Evolutionary conservation across 257 asterid genomes (phyloP), one percentile per base, ranked within the genome.

Genomic region (Avicennia marina): DNA sequence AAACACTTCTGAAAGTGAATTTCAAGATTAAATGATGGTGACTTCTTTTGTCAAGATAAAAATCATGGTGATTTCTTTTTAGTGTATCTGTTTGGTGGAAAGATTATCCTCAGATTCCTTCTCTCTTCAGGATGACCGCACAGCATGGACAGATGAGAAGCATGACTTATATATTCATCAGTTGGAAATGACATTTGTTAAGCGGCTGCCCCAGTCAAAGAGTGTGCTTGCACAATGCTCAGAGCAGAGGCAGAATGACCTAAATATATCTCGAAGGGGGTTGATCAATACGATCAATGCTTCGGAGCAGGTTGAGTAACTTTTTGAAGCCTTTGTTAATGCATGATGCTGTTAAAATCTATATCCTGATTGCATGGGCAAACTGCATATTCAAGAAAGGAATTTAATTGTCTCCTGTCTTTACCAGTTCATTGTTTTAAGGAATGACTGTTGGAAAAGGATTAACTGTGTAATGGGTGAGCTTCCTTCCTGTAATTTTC

Each of bases 101-200:
- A 16, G 34, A 32, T 21, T 52, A 8, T 43, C 49, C 41, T 72
- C n/a, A 17, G 31, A 36, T 36, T 49, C 51, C 18, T 48, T 52
- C 31, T 13, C 53, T 55, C 57, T 46, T 46, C 86, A 88, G 95
- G 77, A 51, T 44, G 67, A 73, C 43, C 17, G 55, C 67, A 38
- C 71, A 40, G 60, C 67, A 62, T 86, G 91, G 95, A 83, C 95
- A 38, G 56, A 89, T 34, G 87, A 74, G 78, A 76, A 71, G 77
- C 97, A 89, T 76, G 74, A 76, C 58, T 66, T 57, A 11, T 83
- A 75, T 78, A 89, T 89, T 48, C 54, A 73, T 74, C 69, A 53
- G 51, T 72, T 89, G 78, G 97, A 89, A 63, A 72, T 74, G 71
- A 81, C 94, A 52, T 86, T 86, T 71, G 81, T 81, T 41, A 68